A percentile compares a stretch with the other conserved stretches of the same genome.
Evolutionary conservation across 129 eudicot genomes (phyloP).

Genomic region (Erigeron canadensis): DNA sequence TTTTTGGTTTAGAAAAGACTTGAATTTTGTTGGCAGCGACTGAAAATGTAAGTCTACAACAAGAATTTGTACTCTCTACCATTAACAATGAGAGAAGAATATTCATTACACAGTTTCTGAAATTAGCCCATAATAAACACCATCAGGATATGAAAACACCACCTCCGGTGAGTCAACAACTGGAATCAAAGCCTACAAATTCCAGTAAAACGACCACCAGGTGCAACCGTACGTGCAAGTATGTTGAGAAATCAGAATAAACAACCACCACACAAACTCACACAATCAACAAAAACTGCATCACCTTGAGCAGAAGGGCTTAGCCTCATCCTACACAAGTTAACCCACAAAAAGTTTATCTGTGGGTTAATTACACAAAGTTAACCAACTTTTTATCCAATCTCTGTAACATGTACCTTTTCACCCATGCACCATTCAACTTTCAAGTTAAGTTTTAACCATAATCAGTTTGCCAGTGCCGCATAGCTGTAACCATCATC

Average conservation of each 20-base stretch:
- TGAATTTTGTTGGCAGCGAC: not conserved
- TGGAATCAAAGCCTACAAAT: not conserved
- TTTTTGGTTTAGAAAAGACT: not conserved
- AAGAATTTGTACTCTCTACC: not conserved
- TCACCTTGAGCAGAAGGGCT: constrained; percentile 18
- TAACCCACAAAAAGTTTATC: not conserved
- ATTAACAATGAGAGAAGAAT: constrained; percentile 13
- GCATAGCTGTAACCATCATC: not conserved
- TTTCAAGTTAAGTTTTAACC: not conserved
- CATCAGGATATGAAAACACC: constrained; percentile 30
- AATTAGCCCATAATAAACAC: constrained; percentile 2
- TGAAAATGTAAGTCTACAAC: not conserved
- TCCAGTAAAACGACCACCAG: constrained; percentile 46
- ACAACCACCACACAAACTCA: not conserved
- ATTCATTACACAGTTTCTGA: constrained; percentile 11
- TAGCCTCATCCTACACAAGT: constrained; percentile 23
- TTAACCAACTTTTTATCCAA: too few relatives aligned
- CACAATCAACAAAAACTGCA: not conserved
- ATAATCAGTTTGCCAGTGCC: not conserved
- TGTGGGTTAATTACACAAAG: too few relatives aligned
- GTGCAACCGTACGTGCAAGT: too few relatives aligned
- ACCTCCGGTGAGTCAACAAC: constrained; percentile 60
- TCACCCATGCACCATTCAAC: not conserved
- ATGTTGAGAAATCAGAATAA: not conserved
- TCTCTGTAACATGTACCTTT: too few relatives aligned